These are phyloP conservation scores for Erodium chrysanthum DNA, from an alignment of 441 rosid genomes.

Conservation along the genomic window DNA sequence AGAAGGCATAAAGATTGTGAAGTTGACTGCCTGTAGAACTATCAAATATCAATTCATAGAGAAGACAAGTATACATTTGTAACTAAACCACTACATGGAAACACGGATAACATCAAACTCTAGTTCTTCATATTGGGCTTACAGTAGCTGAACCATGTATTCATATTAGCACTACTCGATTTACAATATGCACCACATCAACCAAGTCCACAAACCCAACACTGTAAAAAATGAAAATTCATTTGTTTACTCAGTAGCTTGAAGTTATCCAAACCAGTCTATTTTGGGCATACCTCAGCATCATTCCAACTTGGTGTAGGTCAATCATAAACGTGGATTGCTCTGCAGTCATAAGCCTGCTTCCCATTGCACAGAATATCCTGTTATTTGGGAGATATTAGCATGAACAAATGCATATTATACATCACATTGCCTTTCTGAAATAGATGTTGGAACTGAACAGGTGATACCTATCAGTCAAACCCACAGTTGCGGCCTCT, in stretches of 20 bases:
- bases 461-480: slow-evolving; percentile 63
- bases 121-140: too few relatives aligned
- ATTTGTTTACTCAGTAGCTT: slow-evolving; percentile 13
- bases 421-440: slow-evolving; percentile 11
- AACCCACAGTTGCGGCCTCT: slow-evolving; percentile 84
- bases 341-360: slow-evolving; percentile 80
- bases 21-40: slow-evolving; percentile 73
- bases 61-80: slow-evolving; percentile 9
- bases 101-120: background rate
- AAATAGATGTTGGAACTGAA: slow-evolving; percentile 18
- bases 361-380: slow-evolving; percentile 93
- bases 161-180: background rate
- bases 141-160: too few relatives aligned
- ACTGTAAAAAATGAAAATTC: slow-evolving; percentile 7
- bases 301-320: slow-evolving; percentile 96
- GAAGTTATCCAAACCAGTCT: slow-evolving; percentile 18
- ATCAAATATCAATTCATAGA: slow-evolving; percentile 18
- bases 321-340: slow-evolving; percentile 97
- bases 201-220: slow-evolving; percentile 9
- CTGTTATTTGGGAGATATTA: slow-evolving; percentile 30
- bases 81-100: background rate
- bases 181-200: slow-evolving; percentile 1
- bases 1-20: slow-evolving; percentile 76
- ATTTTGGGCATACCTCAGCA: slow-evolving; percentile 57
- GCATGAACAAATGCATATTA: slow-evolving; percentile 15